These are phyloP conservation scores for Chlamydomonas eustigma DNA, from an alignment of 139 green algal genomes.

Conservation along the genomic window DNA sequence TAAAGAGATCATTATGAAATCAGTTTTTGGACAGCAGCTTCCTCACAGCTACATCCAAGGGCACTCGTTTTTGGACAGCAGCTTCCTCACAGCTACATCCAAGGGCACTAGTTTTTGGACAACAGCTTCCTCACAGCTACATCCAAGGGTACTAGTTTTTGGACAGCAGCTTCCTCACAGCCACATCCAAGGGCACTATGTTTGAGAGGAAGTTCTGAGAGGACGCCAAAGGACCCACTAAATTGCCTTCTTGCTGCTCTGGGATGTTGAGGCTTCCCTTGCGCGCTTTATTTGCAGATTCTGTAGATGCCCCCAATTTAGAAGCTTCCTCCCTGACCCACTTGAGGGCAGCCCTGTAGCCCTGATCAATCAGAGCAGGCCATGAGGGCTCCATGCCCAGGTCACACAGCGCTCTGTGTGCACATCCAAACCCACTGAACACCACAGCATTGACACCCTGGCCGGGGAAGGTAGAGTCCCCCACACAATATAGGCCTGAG, in stretches of 20 bases:
- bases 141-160: no score
- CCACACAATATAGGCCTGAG: conserved; percentile 91
- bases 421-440: conserved; percentile 92
- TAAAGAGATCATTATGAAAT: no score
- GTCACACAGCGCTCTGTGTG: conserved; percentile 83
- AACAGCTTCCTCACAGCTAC: no score
- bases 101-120: no score
- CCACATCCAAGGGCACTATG: not conserved
- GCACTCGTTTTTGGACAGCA: no score
- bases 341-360: not conserved
- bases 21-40: no score
- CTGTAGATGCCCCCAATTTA: not conserved
- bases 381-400: conserved; percentile 64
- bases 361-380: conserved; percentile 22
- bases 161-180: not conserved
- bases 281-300: no score
- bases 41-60: no score
- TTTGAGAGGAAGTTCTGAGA: no score
- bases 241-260: no score
- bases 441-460: conserved; percentile 92
- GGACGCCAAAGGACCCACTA: no score
- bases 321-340: not conserved
- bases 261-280: no score
- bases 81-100: not conserved
- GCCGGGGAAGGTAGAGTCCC: conserved; percentile 92